Evolutionary conservation across 371 early-diverging fungal genomes (phyloP).

Genomic region (Vairimorpha ceranae): DNA sequence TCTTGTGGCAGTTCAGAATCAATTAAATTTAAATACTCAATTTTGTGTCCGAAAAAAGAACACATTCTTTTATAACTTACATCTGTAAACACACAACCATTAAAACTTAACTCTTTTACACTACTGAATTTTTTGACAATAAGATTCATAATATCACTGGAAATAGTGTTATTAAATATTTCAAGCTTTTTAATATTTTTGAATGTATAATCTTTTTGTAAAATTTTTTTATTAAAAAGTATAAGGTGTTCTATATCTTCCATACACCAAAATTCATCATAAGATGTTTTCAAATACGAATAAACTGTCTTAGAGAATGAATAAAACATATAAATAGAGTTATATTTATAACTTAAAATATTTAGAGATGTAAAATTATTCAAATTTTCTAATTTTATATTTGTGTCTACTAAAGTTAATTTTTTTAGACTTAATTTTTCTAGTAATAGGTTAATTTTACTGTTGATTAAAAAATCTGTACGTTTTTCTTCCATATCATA

Average conservation of each 20-base stretch:
- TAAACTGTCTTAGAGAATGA: neutral
- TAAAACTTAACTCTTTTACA: neutral
- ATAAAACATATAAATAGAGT: neutral
- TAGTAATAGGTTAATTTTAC: neutral
- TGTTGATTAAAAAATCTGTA: too few relatives aligned
- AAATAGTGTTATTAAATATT: neutral
- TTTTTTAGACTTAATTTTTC: neutral
- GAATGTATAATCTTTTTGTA: neutral
- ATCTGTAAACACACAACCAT: neutral
- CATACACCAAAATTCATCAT: neutral
- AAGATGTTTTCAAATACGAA: constrained; percentile 12
- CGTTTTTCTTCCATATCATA: too few relatives aligned
- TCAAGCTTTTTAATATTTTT: neutral
- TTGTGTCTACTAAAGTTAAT: neutral
- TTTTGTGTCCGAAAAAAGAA: neutral
- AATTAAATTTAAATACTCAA: neutral
- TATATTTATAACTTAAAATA: neutral
- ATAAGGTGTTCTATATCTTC: neutral
- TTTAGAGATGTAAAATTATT: neutral
- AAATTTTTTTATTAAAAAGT: neutral
- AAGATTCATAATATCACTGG: neutral
- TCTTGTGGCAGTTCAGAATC: neutral
- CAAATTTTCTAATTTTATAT: neutral
- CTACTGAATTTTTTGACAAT: neutral
- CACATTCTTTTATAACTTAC: neutral